Conservation (phyloP, 345 rosid genomes). For the Lumnitzera littorea region DNA sequence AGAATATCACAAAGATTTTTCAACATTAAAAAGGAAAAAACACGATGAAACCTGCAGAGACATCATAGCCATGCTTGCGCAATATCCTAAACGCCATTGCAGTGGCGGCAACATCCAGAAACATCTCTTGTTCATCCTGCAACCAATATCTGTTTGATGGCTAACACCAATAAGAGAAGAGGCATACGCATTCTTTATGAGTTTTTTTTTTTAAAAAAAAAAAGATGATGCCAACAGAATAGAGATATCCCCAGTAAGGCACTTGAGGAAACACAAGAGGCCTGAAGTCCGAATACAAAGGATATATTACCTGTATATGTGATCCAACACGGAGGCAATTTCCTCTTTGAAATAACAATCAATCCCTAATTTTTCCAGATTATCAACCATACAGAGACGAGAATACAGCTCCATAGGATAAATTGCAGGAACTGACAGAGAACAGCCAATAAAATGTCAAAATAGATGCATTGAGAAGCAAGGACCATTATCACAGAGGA, state of each 20-base stretch:
- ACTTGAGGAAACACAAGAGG: neutral
- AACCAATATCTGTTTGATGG: slow-evolving; percentile 56
- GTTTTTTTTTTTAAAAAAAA: neutral
- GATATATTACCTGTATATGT: slow-evolving; percentile 49
- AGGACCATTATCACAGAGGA: neutral
- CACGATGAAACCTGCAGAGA: slow-evolving; percentile 52
- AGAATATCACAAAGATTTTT: neutral
- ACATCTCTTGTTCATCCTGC: slow-evolving; percentile 64
- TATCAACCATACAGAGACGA: slow-evolving; percentile 54
- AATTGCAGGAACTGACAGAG: slow-evolving; percentile 64
- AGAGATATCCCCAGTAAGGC: neutral
- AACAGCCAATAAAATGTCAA: slow-evolving; percentile 7
- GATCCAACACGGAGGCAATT: slow-evolving; percentile 39
- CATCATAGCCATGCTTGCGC: slow-evolving; percentile 57
- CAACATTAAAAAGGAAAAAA: neutral
- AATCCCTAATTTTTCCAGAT: slow-evolving; percentile 65
- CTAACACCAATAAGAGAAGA: slow-evolving; percentile 8
- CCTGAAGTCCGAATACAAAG: neutral
- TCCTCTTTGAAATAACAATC: slow-evolving; percentile 53
- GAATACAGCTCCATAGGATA: slow-evolving; percentile 51
- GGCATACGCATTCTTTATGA: too few species aligned
- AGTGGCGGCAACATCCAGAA: slow-evolving; percentile 46
- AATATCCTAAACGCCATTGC: slow-evolving; percentile 77
- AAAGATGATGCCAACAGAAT: neutral
- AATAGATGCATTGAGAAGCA: neutral